A percentile compares a stretch with the other conserved stretches of the same genome.
Conservation (phyloP, 208 protist genomes). For the Porcisia hertigi region DNA sequence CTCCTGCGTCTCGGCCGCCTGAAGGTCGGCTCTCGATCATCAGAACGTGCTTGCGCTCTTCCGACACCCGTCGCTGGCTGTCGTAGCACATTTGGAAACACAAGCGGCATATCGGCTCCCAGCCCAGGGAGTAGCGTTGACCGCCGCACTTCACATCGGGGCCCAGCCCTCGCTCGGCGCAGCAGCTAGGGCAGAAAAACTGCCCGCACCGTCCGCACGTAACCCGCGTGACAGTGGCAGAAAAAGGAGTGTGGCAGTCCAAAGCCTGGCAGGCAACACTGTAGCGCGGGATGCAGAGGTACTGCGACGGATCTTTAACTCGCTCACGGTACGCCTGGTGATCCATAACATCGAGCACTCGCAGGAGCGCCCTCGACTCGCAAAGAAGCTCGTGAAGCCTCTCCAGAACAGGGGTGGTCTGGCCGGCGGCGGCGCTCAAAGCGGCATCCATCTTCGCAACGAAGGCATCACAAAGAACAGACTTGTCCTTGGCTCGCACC, state of each 20-base stretch:
- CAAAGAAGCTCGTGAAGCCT: constrained; percentile 28
- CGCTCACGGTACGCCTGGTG: constrained; percentile 39
- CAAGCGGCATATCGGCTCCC: constrained; percentile 54
- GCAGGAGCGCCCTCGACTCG: constrained; percentile 43
- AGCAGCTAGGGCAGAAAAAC: constrained; percentile 72
- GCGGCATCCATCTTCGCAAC: constrained; percentile 16
- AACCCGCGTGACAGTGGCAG: constrained; percentile 36
- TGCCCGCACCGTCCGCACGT: constrained; percentile 79
- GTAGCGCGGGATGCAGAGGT: constrained; percentile 49
- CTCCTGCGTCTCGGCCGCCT: not conserved
- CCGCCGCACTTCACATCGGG: constrained; percentile 42
- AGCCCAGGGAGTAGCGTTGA: constrained; percentile 48
- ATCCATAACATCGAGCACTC: constrained; percentile 36
- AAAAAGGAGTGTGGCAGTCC: constrained; percentile 49
- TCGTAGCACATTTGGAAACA: constrained; percentile 55
- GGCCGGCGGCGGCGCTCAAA: constrained; percentile 14
- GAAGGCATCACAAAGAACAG: constrained; percentile 21
- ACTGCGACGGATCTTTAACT: constrained; percentile 40
- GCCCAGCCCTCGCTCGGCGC: constrained; percentile 41
- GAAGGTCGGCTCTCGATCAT: constrained; percentile 12
- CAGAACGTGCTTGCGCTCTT: constrained; percentile 18
- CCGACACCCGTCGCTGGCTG: constrained; percentile 25
- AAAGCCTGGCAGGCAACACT: constrained; percentile 26
- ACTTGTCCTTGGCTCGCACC: constrained; percentile 18
- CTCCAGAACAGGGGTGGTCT: constrained; percentile 28